phyloP scores from a whole-genome alignment of 2,329 filamentous ascomycete species.

The Dactylonectria estremocensis region DNA sequence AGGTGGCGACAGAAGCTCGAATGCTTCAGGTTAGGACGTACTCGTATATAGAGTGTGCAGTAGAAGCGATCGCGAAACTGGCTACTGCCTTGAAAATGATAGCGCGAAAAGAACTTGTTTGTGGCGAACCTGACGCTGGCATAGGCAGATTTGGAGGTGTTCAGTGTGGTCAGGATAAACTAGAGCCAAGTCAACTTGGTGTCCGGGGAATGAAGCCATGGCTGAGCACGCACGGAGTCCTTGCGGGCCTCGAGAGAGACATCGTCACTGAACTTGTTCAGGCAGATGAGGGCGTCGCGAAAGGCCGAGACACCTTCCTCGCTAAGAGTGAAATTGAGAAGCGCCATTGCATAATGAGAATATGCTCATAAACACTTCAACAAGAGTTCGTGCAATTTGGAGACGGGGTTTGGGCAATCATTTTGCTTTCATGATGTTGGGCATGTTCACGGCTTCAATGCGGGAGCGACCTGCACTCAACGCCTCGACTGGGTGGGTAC shows the following conservation, averaged over 20 bases:
- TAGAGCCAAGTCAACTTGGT: conserved; percentile 49
- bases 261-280: conserved; percentile 85
- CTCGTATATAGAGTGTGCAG: conserved; percentile 82
- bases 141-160: conserved; percentile 86
- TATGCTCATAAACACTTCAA: background rate
- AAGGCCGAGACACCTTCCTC: conserved; percentile 80
- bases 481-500: no score
- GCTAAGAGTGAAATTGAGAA: conserved; percentile 81
- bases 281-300: conserved; percentile 81
- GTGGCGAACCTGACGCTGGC: conserved; percentile 79
- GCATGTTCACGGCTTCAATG: conserved; percentile 14
- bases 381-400: background rate
- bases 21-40: conserved; percentile 50
- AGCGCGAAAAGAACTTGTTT: conserved; percentile 80
- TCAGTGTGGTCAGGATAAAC: conserved; percentile 82
- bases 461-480: background rate
- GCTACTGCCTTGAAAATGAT: conserved; percentile 72
- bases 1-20: background rate
- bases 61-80: conserved; percentile 75
- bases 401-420: conserved; percentile 4
- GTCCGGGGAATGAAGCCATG: no score
- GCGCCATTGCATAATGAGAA: conserved; percentile 59
- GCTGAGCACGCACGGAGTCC: conserved; percentile 68
- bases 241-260: conserved; percentile 81
- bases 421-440: background rate